These are phyloP conservation scores for Paracamarosporium sp. DNA, from an alignment of 2,329 filamentous ascomycete species.

Conservation along the genomic window DNA sequence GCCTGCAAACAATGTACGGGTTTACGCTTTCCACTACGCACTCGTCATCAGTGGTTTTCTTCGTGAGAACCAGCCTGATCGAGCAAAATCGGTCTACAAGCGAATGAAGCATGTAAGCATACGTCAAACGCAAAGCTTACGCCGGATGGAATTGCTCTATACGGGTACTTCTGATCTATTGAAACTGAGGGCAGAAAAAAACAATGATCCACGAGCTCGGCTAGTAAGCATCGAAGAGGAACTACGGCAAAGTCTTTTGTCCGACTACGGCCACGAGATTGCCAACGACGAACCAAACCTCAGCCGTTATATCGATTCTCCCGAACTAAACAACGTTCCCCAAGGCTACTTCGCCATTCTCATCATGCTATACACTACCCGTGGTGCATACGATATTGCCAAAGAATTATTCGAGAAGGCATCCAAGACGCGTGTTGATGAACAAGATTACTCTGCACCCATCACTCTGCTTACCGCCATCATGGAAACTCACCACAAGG, in stretches of 20 bases:
- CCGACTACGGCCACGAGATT: slow-evolving; percentile 35
- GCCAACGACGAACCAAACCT: slow-evolving; percentile 35
- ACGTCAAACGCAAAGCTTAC: slow-evolving; percentile 50
- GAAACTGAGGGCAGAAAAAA: slow-evolving; percentile 18
- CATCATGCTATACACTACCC: slow-evolving; percentile 61
- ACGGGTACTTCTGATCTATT: slow-evolving; percentile 29
- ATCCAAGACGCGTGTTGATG: slow-evolving; percentile 7
- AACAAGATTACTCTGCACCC: slow-evolving; percentile 26
- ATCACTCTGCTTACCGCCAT: slow-evolving; percentile 59
- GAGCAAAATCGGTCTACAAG: slow-evolving; percentile 58
- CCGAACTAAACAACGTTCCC: slow-evolving; percentile 52
- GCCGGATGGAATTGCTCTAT: slow-evolving; percentile 46
- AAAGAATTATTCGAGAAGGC: slow-evolving; percentile 34
- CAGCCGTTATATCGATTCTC: slow-evolving; percentile 27
- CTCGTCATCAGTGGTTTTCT: slow-evolving; percentile 60
- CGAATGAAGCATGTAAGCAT: slow-evolving; percentile 51
- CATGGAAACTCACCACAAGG: slow-evolving; percentile 70
- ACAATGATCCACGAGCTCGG: slow-evolving; percentile 21
- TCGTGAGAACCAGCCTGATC: slow-evolving; percentile 48
- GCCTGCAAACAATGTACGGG: slow-evolving; percentile 53
- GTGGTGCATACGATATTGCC: slow-evolving; percentile 52
- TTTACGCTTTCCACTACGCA: slow-evolving; percentile 60
- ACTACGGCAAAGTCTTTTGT: slow-evolving; percentile 33
- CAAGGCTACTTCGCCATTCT: slow-evolving; percentile 62
- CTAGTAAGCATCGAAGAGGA: slow-evolving; percentile 34